phyloP scores from a whole-genome alignment of 2,329 filamentous ascomycete genomes.

The Huntiella savannae region DNA sequence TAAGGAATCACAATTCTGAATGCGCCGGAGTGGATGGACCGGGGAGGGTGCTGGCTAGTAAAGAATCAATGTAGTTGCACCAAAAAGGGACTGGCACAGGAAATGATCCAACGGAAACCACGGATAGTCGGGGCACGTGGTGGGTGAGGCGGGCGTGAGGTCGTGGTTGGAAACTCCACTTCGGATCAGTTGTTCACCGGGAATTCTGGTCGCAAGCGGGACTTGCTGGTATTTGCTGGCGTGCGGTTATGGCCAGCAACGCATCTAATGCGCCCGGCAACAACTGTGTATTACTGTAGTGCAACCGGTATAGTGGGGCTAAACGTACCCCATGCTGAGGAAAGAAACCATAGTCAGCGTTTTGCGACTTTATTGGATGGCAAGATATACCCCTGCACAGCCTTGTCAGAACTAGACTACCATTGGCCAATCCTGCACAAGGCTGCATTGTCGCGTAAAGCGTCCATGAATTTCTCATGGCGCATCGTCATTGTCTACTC shows the following conservation, averaged over 20 bases:
- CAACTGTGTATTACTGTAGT: too few species aligned
- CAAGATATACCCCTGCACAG: background rate
- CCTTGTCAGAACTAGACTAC: background rate
- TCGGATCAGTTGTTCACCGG: too few species aligned
- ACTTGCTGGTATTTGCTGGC: background rate
- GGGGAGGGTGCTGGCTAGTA: background rate
- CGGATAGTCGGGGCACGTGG: too few species aligned
- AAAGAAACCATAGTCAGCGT: too few species aligned
- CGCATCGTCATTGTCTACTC: too few species aligned
- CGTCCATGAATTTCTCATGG: too few species aligned
- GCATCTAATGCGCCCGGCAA: background rate
- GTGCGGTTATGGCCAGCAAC: conserved; percentile 2
- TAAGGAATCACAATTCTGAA: background rate
- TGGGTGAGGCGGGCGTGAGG: too few species aligned
- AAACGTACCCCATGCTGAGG: too few species aligned
- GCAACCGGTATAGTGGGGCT: too few species aligned
- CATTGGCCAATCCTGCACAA: conserved; percentile 8
- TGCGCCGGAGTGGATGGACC: background rate
- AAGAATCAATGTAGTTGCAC: background rate
- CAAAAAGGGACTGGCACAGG: background rate
- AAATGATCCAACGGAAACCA: too few species aligned
- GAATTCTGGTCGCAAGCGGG: background rate
- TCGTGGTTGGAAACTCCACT: too few species aligned
- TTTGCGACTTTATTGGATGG: background rate
- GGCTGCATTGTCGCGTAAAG: conserved; percentile 3